phyloP scores from a whole-genome alignment of 2,329 filamentous ascomycete species.

The Chaetomiaceae sp. region DNA sequence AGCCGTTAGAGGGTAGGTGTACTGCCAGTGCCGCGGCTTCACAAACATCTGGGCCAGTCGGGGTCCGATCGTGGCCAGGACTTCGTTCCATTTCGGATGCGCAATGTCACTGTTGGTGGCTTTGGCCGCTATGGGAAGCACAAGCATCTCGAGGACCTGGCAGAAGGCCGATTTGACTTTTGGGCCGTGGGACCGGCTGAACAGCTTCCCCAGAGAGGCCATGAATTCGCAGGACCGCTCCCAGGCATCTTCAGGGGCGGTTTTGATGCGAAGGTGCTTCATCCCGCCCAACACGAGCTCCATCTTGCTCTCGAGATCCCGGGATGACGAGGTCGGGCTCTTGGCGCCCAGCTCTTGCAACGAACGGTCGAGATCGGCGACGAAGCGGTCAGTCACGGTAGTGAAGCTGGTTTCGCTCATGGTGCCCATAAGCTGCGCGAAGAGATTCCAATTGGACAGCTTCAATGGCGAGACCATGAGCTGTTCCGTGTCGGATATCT shows the following conservation, averaged over 20 bases:
- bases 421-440: slow-evolving; percentile 85
- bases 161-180: slow-evolving; percentile 93
- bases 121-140: slow-evolving; percentile 81
- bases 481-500: slow-evolving; percentile 79
- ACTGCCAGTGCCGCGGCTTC: slow-evolving; percentile 88
- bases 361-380: slow-evolving; percentile 72
- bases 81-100: slow-evolving; percentile 79
- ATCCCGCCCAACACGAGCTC: slow-evolving; percentile 87
- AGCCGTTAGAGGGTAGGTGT: slow-evolving; percentile 82
- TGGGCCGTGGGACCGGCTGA: slow-evolving; percentile 79
- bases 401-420: slow-evolving; percentile 93
- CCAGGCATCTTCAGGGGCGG: slow-evolving; percentile 71
- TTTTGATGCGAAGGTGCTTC: slow-evolving; percentile 78
- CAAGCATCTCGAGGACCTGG: slow-evolving; percentile 78
- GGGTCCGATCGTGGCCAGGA: slow-evolving; percentile 72
- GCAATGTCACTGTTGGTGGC: slow-evolving; percentile 72
- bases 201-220: slow-evolving; percentile 73
- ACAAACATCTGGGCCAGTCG: slow-evolving; percentile 78
- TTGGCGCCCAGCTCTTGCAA: slow-evolving; percentile 73
- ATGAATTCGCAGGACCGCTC: slow-evolving; percentile 86
- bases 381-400: slow-evolving; percentile 76
- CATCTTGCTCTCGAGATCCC: slow-evolving; percentile 73
- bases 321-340: slow-evolving; percentile 51
- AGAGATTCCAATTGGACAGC: slow-evolving; percentile 93
- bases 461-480: slow-evolving; percentile 73